Conservation (phyloP, 768 basidiomycete species). For the Crucibulum laeve region DNA sequence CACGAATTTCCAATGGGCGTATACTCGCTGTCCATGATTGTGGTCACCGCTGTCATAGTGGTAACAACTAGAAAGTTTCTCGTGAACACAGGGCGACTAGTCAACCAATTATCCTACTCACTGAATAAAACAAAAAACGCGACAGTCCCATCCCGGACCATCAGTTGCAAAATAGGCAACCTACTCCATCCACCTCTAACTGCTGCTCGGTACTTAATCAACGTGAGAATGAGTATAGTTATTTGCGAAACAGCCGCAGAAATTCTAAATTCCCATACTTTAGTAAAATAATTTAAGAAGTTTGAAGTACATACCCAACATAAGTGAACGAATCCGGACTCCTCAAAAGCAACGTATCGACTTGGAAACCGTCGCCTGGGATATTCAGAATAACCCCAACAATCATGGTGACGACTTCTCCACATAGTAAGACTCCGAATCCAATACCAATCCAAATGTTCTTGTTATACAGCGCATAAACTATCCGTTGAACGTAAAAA, state of each 20-base stretch:
- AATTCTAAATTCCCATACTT: conserved; percentile 11
- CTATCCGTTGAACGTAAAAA: conserved; percentile 8
- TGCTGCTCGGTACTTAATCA: conserved; percentile 23
- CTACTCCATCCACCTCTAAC: conserved; percentile 25
- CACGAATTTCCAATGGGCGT: conserved; percentile 22
- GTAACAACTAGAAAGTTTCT: neutral
- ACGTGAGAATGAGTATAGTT: conserved; percentile 24
- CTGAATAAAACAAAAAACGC: conserved; percentile 29
- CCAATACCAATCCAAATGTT: conserved; percentile 17
- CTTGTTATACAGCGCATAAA: conserved; percentile 30
- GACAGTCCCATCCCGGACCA: conserved; percentile 32
- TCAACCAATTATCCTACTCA: conserved; percentile 8
- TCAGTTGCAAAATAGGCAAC: conserved; percentile 25
- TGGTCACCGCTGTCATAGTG: conserved; percentile 13
- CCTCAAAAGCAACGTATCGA: conserved; percentile 13
- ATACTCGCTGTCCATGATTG: conserved; percentile 14
- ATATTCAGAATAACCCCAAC: conserved; percentile 15
- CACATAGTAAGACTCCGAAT: conserved; percentile 14
- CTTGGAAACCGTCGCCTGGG: conserved; percentile 12
- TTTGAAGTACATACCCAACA: conserved; percentile 18
- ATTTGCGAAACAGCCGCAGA: conserved; percentile 23
- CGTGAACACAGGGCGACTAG: neutral
- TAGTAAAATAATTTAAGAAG: neutral
- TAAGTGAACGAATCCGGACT: conserved; percentile 18
- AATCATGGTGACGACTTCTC: conserved; percentile 16